Base-by-base conservation (phyloP, 148 eudicot genomes). In the Camellia lanceoleosa region DNA sequence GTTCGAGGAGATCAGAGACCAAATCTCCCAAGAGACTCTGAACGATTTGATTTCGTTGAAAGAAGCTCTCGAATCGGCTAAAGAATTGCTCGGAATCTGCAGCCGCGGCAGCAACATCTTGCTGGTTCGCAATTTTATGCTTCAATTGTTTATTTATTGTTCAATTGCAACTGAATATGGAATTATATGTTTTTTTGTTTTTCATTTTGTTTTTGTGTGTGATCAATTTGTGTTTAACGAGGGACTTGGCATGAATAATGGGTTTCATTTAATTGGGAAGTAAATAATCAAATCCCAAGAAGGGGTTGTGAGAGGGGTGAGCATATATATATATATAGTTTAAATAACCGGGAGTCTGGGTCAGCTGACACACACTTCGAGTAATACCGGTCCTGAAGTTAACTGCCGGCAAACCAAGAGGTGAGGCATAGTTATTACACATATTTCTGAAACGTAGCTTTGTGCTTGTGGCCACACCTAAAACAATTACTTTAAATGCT, bases 91-190 rank as follows among this genome's bases (percentile, higher is more conserved):
- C 13, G 51, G 59, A 44, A 74, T 74, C 7, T 55, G 64, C 10
- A 30, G 64, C 64, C 64, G 49, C 0, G 77, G 77, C 65, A 74
- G 77, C 77, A 74, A 58, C 13, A 41, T 74, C 20, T 74, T 74
- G 43, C 51, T 74, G 64, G 77, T 74, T 49, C 63, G 77, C 7
- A 0, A 20, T 72, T 43, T 19, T 72, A 19, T 49, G 12, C 13
- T 10, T 20, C 18, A 3, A 8, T 49, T 52, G 61, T 5, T 72
- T 72, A 56, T 5, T 72, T 72, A 56, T 18, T 44, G 49, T 69
- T 69, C 23, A 18, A 59, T 5, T 69, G 5, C 43, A 23, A 7
- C 23, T 65, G 42, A 10, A 9, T 65, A 30, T 65, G 68, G 38
- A 64, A 19, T 19, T 23, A 19, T 63, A 2, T 9, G 54, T 1